Evolutionary conservation across 1,139 yeast species (phyloP).

Genomic region (Pichia sp.): DNA sequence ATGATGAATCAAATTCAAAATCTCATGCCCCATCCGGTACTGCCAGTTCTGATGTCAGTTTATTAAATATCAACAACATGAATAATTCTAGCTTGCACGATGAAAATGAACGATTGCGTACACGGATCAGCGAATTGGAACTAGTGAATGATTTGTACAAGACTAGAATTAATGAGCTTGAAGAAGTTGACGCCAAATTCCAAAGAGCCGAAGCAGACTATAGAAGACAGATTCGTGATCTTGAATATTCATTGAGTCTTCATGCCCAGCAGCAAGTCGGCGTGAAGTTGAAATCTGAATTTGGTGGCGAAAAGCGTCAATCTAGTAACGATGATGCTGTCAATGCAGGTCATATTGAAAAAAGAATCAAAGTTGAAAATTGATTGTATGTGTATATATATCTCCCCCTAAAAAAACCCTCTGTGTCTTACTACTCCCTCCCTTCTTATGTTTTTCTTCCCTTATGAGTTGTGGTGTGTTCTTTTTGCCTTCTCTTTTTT

Average conservation of each 20-base stretch:
- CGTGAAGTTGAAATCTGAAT: not conserved
- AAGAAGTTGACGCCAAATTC: slow-evolving; percentile 50
- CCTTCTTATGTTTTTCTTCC: not conserved
- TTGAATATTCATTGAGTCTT: slow-evolving; percentile 4
- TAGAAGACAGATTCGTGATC: slow-evolving; percentile 35
- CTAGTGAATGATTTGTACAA: slow-evolving; percentile 83
- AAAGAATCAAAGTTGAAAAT: slow-evolving; percentile 14
- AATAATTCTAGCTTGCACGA: slow-evolving; percentile 8
- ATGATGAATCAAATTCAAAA: not conserved
- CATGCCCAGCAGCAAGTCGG: slow-evolving; percentile 3
- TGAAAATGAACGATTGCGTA: slow-evolving; percentile 47
- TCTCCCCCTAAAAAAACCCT: not conserved
- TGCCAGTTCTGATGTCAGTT: slow-evolving; percentile 6
- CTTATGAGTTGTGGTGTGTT: not conserved
- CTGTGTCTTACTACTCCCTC: not conserved
- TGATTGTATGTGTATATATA: not conserved
- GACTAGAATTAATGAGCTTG: slow-evolving; percentile 77
- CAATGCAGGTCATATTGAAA: slow-evolving; percentile 5
- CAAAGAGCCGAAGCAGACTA: slow-evolving; percentile 43
- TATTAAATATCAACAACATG: slow-evolving; percentile 33
- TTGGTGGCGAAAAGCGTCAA: slow-evolving; percentile 17
- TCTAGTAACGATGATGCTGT: slow-evolving; percentile 3
- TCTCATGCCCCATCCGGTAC: slow-evolving; percentile 1
- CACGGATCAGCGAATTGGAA: slow-evolving; percentile 85
- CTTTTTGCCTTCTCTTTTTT: not conserved